Evolutionary conservation across 2,329 filamentous ascomycete species (phyloP).

Genomic region (Penicillium hesseltinei): DNA sequence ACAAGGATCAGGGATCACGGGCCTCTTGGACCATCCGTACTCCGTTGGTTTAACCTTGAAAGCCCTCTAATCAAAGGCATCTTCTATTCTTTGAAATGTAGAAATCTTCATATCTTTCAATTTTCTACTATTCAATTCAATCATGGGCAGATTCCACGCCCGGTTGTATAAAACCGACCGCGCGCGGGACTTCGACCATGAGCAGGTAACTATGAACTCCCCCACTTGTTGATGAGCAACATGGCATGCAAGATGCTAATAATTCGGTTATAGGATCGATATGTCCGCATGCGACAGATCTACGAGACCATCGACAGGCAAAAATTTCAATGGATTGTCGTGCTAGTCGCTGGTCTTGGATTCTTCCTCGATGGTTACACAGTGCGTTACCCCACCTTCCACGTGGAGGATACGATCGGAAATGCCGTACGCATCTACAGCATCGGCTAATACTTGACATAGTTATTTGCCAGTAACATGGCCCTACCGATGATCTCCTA

Average conservation of each 20-base stretch:
- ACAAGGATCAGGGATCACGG: conserved; percentile 8
- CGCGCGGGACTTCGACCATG: conserved; percentile 46
- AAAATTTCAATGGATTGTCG: conserved; percentile 44
- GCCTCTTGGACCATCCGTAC: neutral
- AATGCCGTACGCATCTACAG: too few relatives aligned
- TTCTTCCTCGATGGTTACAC: conserved; percentile 52
- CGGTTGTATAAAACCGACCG: conserved; percentile 46
- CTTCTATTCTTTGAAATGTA: neutral
- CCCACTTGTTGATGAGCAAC: too few relatives aligned
- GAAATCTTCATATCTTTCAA: neutral
- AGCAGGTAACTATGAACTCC: conserved; percentile 30
- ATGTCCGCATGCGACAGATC: conserved; percentile 45
- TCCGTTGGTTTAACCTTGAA: neutral
- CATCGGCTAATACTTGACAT: neutral
- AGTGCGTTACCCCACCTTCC: conserved; percentile 16
- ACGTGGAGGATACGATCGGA: neutral
- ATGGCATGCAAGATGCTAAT: neutral
- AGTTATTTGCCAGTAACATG: conserved; percentile 52
- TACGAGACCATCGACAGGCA: conserved; percentile 47
- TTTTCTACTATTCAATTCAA: conserved; percentile 13
- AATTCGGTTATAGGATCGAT: conserved; percentile 34
- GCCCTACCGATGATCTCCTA: conserved; percentile 50
- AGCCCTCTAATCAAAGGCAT: neutral
- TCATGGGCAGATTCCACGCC: conserved; percentile 37
- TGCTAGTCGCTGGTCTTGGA: conserved; percentile 49